Percentiles rank a stretch among this genome's conserved stretches.
phyloP scores from a whole-genome alignment of 139 green algal species.

The Limnomonas spitsbergensis region DNA sequence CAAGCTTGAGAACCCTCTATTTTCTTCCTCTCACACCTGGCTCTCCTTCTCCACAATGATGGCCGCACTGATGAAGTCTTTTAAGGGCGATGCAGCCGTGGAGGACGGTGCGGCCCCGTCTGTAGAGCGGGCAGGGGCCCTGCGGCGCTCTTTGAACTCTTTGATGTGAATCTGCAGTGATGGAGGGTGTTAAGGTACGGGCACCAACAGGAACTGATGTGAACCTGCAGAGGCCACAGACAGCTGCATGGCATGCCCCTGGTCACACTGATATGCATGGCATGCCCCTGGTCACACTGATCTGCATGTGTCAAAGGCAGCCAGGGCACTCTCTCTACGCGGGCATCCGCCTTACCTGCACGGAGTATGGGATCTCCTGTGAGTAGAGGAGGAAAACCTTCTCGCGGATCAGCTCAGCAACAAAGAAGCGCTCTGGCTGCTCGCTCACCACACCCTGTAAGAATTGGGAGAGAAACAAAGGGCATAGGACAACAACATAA shows the following conservation, averaged over 20 bases:
- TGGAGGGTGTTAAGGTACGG: background rate
- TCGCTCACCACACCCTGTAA: conserved; percentile 66
- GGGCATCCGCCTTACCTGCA: conserved; percentile 70
- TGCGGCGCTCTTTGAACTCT: conserved; percentile 1
- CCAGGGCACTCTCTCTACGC: too few relatives aligned
- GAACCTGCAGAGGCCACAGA: too few relatives aligned
- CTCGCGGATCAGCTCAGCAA: conserved; percentile 94
- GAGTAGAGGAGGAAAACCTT: conserved; percentile 90
- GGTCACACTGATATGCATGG: too few relatives aligned
- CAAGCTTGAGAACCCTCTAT: too few relatives aligned
- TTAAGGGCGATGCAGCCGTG: background rate
- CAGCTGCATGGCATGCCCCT: too few relatives aligned
- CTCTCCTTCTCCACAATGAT: background rate
- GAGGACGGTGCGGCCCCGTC: background rate
- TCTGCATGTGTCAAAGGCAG: too few relatives aligned
- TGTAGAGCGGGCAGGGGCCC: background rate
- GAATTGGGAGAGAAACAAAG: background rate
- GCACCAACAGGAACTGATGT: background rate
- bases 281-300: too few relatives aligned
- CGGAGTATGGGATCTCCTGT: conserved; percentile 88
- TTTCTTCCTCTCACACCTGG: too few relatives aligned
- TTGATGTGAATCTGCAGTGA: conserved; percentile 7
- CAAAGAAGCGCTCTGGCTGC: conserved; percentile 93
- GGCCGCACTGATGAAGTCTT: background rate
- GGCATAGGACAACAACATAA: too few relatives aligned